Percentiles rank a stretch among this genome's conserved stretches.
Conservation (phyloP, 2,329 filamentous ascomycete genomes). For the Botrytis hyacinthi region DNA sequence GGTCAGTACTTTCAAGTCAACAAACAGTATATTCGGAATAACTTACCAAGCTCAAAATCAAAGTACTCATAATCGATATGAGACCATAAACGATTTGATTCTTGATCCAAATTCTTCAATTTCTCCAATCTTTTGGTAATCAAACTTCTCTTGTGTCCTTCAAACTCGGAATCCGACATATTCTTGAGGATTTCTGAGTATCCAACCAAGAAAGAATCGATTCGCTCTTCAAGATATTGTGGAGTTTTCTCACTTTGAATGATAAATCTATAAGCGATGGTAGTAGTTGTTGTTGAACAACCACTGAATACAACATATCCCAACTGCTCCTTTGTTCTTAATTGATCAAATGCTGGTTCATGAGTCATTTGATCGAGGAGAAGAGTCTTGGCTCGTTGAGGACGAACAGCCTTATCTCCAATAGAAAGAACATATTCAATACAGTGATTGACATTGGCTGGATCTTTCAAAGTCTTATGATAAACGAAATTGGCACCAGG, state of each 20-base stretch:
- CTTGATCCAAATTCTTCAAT: constrained; percentile 84
- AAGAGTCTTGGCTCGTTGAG: constrained; percentile 70
- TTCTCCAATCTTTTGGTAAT: constrained; percentile 87
- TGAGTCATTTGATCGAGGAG: constrained; percentile 87
- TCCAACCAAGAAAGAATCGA: constrained; percentile 75
- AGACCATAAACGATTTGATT: constrained; percentile 78
- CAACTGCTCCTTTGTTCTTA: constrained; percentile 94
- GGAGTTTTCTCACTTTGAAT: constrained; percentile 90
- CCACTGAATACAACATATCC: constrained; percentile 95
- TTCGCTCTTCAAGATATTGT: constrained; percentile 79
- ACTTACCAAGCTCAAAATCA: constrained; percentile 81
- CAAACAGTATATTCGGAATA: not conserved
- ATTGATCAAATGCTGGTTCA: constrained; percentile 90
- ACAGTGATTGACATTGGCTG: constrained; percentile 84
- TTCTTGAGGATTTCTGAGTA: constrained; percentile 65
- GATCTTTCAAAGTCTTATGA: constrained; percentile 76
- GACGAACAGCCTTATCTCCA: constrained; percentile 66
- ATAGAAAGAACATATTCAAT: constrained; percentile 76
- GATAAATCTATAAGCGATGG: constrained; percentile 81
- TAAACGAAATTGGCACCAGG: constrained; percentile 81
- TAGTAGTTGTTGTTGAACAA: constrained; percentile 67
- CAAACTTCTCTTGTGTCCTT: constrained; percentile 85
- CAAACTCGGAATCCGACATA: constrained; percentile 83
- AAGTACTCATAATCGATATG: constrained; percentile 85
- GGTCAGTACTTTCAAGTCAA: constrained; percentile 20